phyloP scores from a whole-genome alignment of 1,284 basidiomycete species.

The Pseudozyma tsukubaensis region DNA sequence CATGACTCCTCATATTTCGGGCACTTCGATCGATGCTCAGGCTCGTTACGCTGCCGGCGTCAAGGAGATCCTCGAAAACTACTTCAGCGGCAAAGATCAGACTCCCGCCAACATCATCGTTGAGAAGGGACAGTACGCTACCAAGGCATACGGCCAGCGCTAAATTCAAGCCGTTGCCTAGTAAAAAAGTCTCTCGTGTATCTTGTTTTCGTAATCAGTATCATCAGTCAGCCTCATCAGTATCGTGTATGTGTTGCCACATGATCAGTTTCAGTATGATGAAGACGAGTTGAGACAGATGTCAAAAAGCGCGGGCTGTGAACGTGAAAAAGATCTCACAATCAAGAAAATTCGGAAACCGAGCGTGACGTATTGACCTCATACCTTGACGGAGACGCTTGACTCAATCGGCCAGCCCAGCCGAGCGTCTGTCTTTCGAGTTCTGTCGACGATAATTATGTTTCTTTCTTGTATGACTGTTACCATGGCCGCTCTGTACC shows the following conservation, averaged over 20 bases:
- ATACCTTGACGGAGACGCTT: no score
- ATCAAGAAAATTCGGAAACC: no score
- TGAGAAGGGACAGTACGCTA: slow-evolving; percentile 66
- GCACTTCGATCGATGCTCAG: slow-evolving; percentile 90
- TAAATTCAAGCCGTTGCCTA: background rate
- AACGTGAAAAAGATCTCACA: no score
- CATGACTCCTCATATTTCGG: slow-evolving; percentile 57
- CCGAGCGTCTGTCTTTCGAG: no score
- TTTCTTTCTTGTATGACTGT: no score
- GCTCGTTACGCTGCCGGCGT: slow-evolving; percentile 84
- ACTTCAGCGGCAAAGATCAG: slow-evolving; percentile 75
- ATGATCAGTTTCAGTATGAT: no score
- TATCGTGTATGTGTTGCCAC: background rate
- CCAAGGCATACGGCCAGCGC: slow-evolving; percentile 66
- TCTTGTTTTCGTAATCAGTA: background rate
- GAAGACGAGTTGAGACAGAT: no score
- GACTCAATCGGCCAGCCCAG: no score
- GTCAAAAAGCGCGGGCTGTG: no score
- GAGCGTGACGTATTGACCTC: no score
- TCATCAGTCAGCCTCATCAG: background rate
- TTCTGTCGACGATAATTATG: no score
- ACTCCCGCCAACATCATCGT: slow-evolving; percentile 82
- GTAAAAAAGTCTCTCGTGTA: slow-evolving; percentile 2
- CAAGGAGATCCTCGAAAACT: slow-evolving; percentile 83
- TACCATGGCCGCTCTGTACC: no score